Evolutionary conservation across 768 basidiomycete species (phyloP), one percentile per base, ranked within the genome.

Genomic region (Psilocybe azurescens): DNA sequence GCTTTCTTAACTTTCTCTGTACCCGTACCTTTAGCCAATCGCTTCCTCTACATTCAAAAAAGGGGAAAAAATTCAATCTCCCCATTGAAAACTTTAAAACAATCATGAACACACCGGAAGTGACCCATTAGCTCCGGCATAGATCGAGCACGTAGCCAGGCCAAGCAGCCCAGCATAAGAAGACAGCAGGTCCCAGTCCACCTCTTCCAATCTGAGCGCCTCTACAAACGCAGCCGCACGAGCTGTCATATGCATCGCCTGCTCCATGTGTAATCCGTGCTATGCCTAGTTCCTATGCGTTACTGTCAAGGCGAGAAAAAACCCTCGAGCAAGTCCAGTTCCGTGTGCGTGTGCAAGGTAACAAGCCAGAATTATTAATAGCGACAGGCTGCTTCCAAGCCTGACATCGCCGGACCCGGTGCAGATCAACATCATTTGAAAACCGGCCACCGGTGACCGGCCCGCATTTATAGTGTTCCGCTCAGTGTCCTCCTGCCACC

Each of bases 151-250:
- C 53, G 77, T 82, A 1, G 93, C 93, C 24, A 93, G 81, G 36
- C 75, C 72, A 54, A 93, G 73, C 5, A 94, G 77, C 6, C 91
- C 93, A 5, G 77, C 85, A 67, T 90, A 92, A 38, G 91, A 88
- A 0, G 84, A 83, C 30, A 91, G 64, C 50, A 89, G 69, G 67
- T 86, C 86, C 84, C 82, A 87, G 74, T 90, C 77, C 64, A 73
- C 61, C 33, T 59, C 61, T n/a, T 48, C 30, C 62, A 61, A 9
- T 13, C 41, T 44, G 7, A 44, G 14, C n/a, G 10, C 41, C 14
- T 44, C 14, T 2, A 44, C 41, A 16, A n/a, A 44, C 11, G 11
- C 14, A n/a, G 11, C 5, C 11, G 41, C 41, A 5, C 11, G 11
- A 8, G 11, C 41, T 44, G 41, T 44, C 41, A 44, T 13, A 44